Evolutionary conservation across 257 asterid genomes (phyloP).

Genomic region (Lycium barbarum): DNA sequence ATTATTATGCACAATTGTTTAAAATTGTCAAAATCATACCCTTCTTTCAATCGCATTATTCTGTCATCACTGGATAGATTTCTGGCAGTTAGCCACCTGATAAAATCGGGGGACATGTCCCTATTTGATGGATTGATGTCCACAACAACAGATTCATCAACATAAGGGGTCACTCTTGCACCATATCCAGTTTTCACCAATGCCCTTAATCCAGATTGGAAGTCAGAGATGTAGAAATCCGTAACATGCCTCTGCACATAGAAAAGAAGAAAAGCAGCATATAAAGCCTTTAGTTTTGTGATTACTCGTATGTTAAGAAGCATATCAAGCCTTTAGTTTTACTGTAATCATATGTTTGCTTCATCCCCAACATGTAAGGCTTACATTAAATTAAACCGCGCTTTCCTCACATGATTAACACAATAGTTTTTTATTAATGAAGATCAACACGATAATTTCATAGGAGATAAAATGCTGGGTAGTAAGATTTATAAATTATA

Average conservation of each 20-base stretch:
- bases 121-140: constrained; percentile 63
- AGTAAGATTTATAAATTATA: too few species aligned
- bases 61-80: constrained; percentile 78
- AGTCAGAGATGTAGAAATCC: constrained; percentile 91
- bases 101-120: constrained; percentile 60
- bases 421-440: background rate
- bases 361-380: background rate
- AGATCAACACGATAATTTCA: background rate
- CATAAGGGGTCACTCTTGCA: constrained; percentile 76
- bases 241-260: constrained; percentile 74
- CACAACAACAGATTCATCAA: constrained; percentile 69
- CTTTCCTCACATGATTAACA: background rate
- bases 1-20: background rate
- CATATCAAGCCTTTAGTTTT: background rate
- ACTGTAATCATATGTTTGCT: background rate
- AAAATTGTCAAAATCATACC: constrained; percentile 45
- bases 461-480: background rate
- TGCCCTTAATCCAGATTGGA: constrained; percentile 90
- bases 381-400: background rate
- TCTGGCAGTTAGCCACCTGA: constrained; percentile 81
- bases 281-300: too few species aligned
- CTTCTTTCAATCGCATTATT: constrained; percentile 77
- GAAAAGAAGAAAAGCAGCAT: background rate
- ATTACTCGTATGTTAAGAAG: too few species aligned
- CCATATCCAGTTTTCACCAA: constrained; percentile 85